These are phyloP conservation scores for Solanum pennellii DNA, from an alignment of 257 asterid genomes.

Conservation along the genomic window DNA sequence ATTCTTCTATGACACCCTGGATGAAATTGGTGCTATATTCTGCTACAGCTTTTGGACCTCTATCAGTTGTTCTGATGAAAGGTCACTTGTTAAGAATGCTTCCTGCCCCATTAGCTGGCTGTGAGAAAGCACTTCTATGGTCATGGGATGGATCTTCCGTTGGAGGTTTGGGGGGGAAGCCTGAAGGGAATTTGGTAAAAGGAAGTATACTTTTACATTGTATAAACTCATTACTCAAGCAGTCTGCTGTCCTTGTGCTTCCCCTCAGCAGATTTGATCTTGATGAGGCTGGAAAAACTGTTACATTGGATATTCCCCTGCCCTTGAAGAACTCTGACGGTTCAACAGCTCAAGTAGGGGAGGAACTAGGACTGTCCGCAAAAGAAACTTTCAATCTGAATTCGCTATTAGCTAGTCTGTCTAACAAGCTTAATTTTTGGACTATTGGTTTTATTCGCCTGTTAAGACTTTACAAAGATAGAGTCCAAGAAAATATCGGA, in stretches of 20 bases:
- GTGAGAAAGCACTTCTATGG: constrained; percentile 96
- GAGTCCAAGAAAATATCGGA: constrained; percentile 34
- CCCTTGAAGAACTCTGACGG: constrained; percentile 92
- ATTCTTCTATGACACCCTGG: constrained; percentile 99
- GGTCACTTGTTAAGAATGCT: constrained; percentile 93
- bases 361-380: constrained; percentile 62
- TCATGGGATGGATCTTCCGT: constrained; percentile 95
- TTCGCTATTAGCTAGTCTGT: constrained; percentile 43
- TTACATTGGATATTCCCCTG: constrained; percentile 83
- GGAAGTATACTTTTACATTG: constrained; percentile 91
- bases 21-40: constrained; percentile 83
- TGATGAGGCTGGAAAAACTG: constrained; percentile 48
- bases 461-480: constrained; percentile 68
- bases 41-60: constrained; percentile 78
- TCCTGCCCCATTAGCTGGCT: constrained; percentile 97
- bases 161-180: constrained; percentile 91
- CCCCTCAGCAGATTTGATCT: constrained; percentile 89
- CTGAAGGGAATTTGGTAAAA: constrained; percentile 83
- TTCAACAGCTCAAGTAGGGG: constrained; percentile 64
- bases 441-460: constrained; percentile 80
- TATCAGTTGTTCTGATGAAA: constrained; percentile 91
- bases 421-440: constrained; percentile 67
- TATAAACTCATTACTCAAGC: constrained; percentile 85
- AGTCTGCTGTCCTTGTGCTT: constrained; percentile 89
- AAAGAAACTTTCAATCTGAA: constrained; percentile 56